phyloP scores from a whole-genome alignment of 108 stramenopile genomes.

The Skeletonema marinoi region DNA sequence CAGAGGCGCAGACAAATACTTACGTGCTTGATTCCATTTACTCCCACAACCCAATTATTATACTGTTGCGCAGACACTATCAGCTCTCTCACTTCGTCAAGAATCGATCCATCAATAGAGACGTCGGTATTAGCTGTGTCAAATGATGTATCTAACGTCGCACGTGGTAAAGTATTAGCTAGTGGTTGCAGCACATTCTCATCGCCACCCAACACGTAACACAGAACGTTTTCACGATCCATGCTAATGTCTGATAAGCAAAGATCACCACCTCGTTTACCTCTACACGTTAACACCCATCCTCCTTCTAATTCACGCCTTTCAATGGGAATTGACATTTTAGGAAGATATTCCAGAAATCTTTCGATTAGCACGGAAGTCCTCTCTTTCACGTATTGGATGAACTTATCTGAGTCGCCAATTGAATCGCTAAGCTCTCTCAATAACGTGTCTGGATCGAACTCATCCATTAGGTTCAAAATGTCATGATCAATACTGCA shows the following conservation, averaged over 20 bases:
- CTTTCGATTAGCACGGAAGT: slow-evolving; percentile 71
- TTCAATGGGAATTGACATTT: slow-evolving; percentile 88
- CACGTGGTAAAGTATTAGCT: neutral
- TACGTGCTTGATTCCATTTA: slow-evolving; percentile 60
- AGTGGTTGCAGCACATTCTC: slow-evolving; percentile 69
- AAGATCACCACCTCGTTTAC: slow-evolving; percentile 78
- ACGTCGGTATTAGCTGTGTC: slow-evolving; percentile 11
- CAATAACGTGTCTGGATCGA: slow-evolving; percentile 73
- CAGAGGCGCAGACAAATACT: neutral
- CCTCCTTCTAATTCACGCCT: slow-evolving; percentile 80
- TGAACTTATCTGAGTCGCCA: slow-evolving; percentile 62
- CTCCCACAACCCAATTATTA: slow-evolving; percentile 74
- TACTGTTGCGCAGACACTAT: slow-evolving; percentile 69
- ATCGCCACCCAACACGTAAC: slow-evolving; percentile 72
- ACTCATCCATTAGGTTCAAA: slow-evolving; percentile 83
- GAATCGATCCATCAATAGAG: slow-evolving; percentile 59
- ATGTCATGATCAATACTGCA: slow-evolving; percentile 85
- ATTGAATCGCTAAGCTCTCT: slow-evolving; percentile 75
- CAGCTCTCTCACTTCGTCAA: slow-evolving; percentile 75
- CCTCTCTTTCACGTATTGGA: slow-evolving; percentile 71
- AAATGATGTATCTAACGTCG: neutral
- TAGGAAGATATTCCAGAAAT: slow-evolving; percentile 88
- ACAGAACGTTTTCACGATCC: slow-evolving; percentile 74
- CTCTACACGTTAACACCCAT: slow-evolving; percentile 85
- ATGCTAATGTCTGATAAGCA: slow-evolving; percentile 77